A percentile compares a stretch with the other conserved stretches of the same genome.
Conservation (phyloP, 2,329 filamentous ascomycete species). For the Monosporascus ibericus region DNA sequence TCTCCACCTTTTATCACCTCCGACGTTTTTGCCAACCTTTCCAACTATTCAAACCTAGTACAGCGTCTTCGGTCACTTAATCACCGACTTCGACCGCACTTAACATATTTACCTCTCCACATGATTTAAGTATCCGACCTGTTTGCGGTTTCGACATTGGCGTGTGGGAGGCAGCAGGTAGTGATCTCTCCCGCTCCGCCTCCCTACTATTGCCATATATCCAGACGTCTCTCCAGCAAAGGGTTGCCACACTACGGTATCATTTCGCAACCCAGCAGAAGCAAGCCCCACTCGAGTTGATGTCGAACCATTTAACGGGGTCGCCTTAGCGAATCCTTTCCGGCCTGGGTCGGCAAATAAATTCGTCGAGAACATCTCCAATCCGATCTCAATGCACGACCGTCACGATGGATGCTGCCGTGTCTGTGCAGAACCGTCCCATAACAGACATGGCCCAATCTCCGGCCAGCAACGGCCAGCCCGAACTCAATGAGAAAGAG, state of each 20-base stretch:
- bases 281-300: neutral
- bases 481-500: constrained; percentile 23
- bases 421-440: constrained; percentile 14
- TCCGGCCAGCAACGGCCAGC: constrained; percentile 10
- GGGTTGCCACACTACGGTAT: neutral
- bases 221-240: too few species aligned
- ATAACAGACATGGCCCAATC: constrained; percentile 9
- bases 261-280: neutral
- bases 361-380: too few species aligned
- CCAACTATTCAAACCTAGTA: too few species aligned
- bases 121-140: too few species aligned
- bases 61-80: too few species aligned
- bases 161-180: too few species aligned
- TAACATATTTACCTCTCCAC: neutral
- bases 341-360: too few species aligned
- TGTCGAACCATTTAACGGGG: neutral
- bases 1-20: neutral
- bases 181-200: too few species aligned
- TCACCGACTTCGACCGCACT: too few species aligned
- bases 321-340: neutral
- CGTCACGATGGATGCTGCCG: constrained; percentile 4
- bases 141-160: too few species aligned
- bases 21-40: neutral
- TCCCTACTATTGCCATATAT: too few species aligned
- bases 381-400: neutral